Conservation (phyloP, 345 rosid genomes). For the Sonneratia caseolaris region DNA sequence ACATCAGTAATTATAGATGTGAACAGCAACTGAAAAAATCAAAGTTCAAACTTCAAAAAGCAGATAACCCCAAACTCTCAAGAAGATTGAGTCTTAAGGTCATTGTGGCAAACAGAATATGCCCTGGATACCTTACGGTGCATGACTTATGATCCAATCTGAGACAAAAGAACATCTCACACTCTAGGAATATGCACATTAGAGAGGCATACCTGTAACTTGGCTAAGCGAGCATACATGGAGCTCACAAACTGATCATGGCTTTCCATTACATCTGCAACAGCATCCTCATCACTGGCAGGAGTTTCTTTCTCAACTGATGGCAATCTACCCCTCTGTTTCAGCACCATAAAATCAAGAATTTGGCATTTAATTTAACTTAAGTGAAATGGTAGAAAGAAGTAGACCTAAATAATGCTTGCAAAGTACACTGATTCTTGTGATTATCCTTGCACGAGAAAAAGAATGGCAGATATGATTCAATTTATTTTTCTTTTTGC, state of each 20-base stretch:
- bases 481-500: too few species aligned
- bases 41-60: too few species aligned
- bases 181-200: neutral
- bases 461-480: too few species aligned
- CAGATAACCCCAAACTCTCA: neutral
- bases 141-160: neutral
- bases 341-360: constrained; percentile 11
- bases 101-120: neutral
- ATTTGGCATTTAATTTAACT: neutral
- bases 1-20: neutral
- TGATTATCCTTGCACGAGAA: too few species aligned
- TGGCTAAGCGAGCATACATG: constrained; percentile 88
- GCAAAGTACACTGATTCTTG: neutral
- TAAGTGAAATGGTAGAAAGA: neutral
- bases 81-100: neutral
- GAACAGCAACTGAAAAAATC: neutral
- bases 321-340: constrained; percentile 49
- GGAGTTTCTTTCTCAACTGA: constrained; percentile 47
- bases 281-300: constrained; percentile 60
- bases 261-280: constrained; percentile 61
- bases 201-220: constrained; percentile 63
- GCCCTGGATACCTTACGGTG: neutral
- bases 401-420: neutral
- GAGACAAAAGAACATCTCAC: neutral
- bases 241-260: constrained; percentile 83